Percentiles rank a stretch among this genome's conserved stretches.
phyloP scores from a whole-genome alignment of 345 rosid species.

The Gossypium anomalum region DNA sequence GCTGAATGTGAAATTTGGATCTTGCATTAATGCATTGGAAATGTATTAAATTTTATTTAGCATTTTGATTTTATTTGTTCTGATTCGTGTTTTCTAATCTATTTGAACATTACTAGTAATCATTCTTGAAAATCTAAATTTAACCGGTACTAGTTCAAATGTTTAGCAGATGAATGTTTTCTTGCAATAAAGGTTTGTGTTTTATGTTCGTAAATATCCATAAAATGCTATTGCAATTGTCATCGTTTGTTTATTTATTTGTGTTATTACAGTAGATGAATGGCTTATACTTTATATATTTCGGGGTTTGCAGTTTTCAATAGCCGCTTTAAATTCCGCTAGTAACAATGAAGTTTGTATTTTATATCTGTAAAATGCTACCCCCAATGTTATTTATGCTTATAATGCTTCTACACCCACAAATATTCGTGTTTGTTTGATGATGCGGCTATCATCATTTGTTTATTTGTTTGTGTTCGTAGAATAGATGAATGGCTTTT shows the following conservation, averaged over 20 bases:
- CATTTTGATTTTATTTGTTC: background rate
- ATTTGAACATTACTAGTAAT: background rate
- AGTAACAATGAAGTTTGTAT: background rate
- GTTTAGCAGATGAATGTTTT: background rate
- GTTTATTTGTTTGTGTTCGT: background rate
- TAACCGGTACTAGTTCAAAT: background rate
- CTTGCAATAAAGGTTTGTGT: background rate
- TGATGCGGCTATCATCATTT: background rate
- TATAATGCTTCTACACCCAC: background rate
- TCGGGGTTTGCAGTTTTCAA: constrained; percentile 16
- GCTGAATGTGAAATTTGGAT: background rate
- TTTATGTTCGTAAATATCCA: background rate
- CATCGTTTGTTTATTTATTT: too few relatives aligned
- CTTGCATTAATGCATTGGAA: background rate
- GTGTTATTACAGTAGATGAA: background rate
- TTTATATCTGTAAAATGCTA: background rate
- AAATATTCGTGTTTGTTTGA: background rate
- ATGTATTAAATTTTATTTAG: background rate
- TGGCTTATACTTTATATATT: background rate
- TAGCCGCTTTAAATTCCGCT: constrained; percentile 3
- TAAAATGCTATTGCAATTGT: background rate
- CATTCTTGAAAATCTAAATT: background rate
- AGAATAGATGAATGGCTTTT: background rate
- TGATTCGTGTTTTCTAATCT: background rate
- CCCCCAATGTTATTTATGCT: background rate